Conservation (phyloP, 2,329 filamentous ascomycete species). For the Ciborinia camelliae region DNA sequence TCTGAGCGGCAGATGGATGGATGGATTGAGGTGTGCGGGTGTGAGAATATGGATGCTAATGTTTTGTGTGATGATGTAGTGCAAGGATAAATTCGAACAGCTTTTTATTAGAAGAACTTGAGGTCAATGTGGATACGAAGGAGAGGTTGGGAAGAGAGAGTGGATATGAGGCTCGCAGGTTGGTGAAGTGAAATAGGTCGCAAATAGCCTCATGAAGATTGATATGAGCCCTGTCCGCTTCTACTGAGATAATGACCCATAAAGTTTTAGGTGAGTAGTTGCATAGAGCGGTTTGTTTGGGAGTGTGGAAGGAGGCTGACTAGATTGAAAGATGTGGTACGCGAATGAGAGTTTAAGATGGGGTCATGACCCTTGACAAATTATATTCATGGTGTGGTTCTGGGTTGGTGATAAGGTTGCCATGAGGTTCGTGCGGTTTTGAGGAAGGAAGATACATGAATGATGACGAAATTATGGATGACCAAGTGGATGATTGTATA, state of each 20-base stretch:
- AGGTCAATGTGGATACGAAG: neutral
- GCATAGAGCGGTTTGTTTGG: no score
- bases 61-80: neutral
- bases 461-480: neutral
- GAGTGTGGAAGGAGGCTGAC: neutral
- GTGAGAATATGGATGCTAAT: neutral
- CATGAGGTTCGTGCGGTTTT: neutral
- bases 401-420: neutral
- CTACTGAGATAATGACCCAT: no score
- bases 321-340: no score
- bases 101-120: conserved; percentile 16
- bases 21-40: no score
- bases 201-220: neutral
- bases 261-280: no score
- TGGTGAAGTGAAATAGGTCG: neutral
- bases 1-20: no score
- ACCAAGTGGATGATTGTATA: neutral
- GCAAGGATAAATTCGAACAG: conserved; percentile 10
- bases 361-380: neutral
- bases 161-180: no score
- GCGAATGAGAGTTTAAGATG: no score
- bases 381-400: no score
- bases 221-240: neutral
- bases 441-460: neutral
- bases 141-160: neutral